Evolutionary conservation across 495 filamentous ascomycete genomes (phyloP), one percentile per base, ranked within the genome.

Genomic region (Elaphomyces granulatus): DNA sequence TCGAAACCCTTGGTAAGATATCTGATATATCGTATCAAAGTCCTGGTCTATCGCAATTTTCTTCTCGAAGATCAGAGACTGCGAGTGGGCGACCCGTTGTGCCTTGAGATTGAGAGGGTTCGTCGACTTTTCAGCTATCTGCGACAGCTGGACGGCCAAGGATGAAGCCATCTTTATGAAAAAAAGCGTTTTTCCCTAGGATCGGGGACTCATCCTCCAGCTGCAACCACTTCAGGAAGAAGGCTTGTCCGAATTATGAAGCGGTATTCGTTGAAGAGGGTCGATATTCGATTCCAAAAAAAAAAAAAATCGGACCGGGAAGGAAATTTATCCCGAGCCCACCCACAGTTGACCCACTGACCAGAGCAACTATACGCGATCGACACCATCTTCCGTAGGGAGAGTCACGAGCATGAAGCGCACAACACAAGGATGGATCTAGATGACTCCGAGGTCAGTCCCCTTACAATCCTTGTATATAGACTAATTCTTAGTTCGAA

Each of bases 21-120:
- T 71, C 34, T 80, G 67, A 55, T 81, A 96, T 42, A 99, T 70
- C 6, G 80, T 81, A 49, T 94, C 78, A 53, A 88, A 93, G 46
- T 79, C 83, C 57, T 99, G 90, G 17, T 74, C 72, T 9, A 79
- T 78, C 23, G 90, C 92, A 45, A 81, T 68, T 49, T 75, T 71
- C 30, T 76, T 72, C 49, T 92, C 85, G 59, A 87, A 99, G 39
- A 99, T 78, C 38, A 99, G 58, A 12, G 90, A 96, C 50, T 90
- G 82, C 35, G 83, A 84, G 64, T 96, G 88, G 18, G 82, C 71
- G 30, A 80, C 68, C 59, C 84, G 87, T 59, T 94, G 81, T 36
- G 83, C 81, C 55, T 93, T 92, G 34, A 92, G 74, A 52, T 96
- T 81, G 42, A 96, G 74, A 32, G 78, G 72, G 59, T 79, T 75